phyloP scores from a whole-genome alignment of 2,329 filamentous ascomycete genomes.

The Plectosphaerella cucumerina region DNA sequence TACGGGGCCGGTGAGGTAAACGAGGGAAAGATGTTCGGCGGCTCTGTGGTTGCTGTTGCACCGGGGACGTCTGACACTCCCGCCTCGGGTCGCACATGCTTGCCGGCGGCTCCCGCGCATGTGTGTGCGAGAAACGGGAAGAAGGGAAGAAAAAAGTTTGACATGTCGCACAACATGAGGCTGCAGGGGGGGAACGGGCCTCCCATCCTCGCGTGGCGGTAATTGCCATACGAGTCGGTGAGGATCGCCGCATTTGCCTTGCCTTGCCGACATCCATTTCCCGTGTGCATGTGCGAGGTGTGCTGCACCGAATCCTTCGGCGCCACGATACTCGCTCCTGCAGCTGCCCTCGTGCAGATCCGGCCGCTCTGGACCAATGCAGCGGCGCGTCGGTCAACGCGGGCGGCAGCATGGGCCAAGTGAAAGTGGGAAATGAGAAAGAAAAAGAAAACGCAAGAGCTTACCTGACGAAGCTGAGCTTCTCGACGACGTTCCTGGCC shows the following conservation, averaged over 20 bases:
- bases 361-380: not conserved
- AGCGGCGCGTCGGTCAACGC: not conserved
- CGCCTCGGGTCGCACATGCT: not conserved
- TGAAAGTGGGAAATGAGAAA: constrained; percentile 1
- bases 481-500: constrained; percentile 57
- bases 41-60: not conserved
- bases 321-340: not conserved
- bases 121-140: no score
- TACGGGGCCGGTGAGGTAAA: not conserved
- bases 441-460: constrained; percentile 22
- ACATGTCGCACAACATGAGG: no score
- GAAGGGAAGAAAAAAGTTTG: no score
- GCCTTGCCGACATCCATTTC: not conserved
- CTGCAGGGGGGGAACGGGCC: no score
- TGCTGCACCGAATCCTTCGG: not conserved
- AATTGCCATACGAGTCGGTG: not conserved
- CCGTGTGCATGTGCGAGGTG: not conserved
- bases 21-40: not conserved
- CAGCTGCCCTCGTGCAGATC: not conserved
- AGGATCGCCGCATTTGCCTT: not conserved
- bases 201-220: no score
- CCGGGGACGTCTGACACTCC: not conserved
- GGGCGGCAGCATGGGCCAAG: not conserved
- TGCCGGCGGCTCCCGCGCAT: not conserved
- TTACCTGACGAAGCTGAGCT: constrained; percentile 71